phyloP scores from a whole-genome alignment of 2,329 filamentous ascomycete species.

The Pezicula carpinea region DNA sequence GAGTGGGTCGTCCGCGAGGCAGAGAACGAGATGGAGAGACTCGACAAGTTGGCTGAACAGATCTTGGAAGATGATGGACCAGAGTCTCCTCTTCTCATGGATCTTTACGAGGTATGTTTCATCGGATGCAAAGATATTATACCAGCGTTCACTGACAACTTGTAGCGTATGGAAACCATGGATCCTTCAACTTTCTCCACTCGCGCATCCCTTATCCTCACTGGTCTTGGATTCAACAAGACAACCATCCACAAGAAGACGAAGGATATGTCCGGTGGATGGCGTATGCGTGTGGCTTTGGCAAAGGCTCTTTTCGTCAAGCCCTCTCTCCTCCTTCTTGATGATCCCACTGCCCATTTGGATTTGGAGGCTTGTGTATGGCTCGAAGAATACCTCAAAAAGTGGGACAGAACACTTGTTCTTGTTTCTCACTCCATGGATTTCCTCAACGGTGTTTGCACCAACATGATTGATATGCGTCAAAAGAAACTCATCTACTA shows the following conservation, averaged over 20 bases:
- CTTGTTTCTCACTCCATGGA: conserved; percentile 98
- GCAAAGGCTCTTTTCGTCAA: conserved; percentile 98
- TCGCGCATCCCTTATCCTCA: conserved; percentile 92
- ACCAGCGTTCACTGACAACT: conserved; percentile 12
- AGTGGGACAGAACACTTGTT: conserved; percentile 96
- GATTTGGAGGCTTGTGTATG: conserved; percentile 99
- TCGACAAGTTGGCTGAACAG: conserved; percentile 85
- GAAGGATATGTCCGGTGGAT: conserved; percentile 99
- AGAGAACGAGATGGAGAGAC: conserved; percentile 82
- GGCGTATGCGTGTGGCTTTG: conserved; percentile 98
- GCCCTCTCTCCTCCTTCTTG: conserved; percentile 89
- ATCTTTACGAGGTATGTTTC: conserved; percentile 83
- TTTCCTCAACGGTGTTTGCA: conserved; percentile 98
- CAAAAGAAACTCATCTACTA: conserved; percentile 88
- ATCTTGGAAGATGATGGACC: conserved; percentile 89
- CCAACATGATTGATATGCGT: conserved; percentile 98
- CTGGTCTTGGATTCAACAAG: conserved; percentile 99
- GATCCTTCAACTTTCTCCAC: conserved; percentile 96
- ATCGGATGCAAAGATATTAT: not conserved
- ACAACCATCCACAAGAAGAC: conserved; percentile 97
- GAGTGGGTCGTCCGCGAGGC: conserved; percentile 98
- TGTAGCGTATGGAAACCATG: conserved; percentile 95
- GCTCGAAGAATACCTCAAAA: conserved; percentile 99
- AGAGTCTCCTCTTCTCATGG: conserved; percentile 83
- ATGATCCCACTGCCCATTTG: conserved; percentile 98